Evolutionary conservation across 805 yeast species (phyloP).

Genomic region (Pichia californica): DNA sequence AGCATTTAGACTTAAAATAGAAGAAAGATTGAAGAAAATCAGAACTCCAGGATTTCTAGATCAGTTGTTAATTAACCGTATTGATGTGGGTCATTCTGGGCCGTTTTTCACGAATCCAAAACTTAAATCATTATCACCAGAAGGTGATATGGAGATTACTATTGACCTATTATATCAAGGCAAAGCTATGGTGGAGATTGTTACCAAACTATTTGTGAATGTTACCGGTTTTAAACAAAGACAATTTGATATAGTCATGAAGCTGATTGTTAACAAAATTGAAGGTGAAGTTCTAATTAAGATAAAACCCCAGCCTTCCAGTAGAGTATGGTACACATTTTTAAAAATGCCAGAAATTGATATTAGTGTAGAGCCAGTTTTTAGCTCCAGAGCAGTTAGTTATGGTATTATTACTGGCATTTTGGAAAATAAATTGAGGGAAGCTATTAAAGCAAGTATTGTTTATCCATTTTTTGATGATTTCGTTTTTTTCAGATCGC

Average conservation of each 20-base stretch:
- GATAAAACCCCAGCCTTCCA: conserved; percentile 86
- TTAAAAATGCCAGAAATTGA: conserved; percentile 71
- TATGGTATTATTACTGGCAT: conserved; percentile 74
- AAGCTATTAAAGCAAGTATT: conserved; percentile 69
- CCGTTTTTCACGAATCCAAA: conserved; percentile 75
- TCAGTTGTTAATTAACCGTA: conserved; percentile 65
- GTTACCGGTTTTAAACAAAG: conserved; percentile 68
- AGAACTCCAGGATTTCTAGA: conserved; percentile 85
- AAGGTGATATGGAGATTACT: conserved; percentile 63
- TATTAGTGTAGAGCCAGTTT: conserved; percentile 81
- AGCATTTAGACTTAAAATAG: conserved; percentile 51
- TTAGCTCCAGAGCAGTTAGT: conserved; percentile 74
- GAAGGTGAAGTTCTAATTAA: conserved; percentile 67
- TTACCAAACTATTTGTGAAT: conserved; percentile 73
- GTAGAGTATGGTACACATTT: conserved; percentile 86
- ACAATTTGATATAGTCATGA: conserved; percentile 68
- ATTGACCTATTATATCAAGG: conserved; percentile 68
- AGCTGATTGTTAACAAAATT: conserved; percentile 58
- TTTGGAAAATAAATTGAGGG: conserved; percentile 71
- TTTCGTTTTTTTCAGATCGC: conserved; percentile 60
- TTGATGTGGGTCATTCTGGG: conserved; percentile 72
- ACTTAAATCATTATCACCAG: conserved; percentile 64
- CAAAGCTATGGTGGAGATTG: conserved; percentile 63
- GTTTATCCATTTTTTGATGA: conserved; percentile 92
- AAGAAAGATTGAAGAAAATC: conserved; percentile 68